Evolutionary conservation across 129 eudicot species (phyloP), one percentile per base, ranked within the genome.

Genomic region (Ambrosia trifida): DNA sequence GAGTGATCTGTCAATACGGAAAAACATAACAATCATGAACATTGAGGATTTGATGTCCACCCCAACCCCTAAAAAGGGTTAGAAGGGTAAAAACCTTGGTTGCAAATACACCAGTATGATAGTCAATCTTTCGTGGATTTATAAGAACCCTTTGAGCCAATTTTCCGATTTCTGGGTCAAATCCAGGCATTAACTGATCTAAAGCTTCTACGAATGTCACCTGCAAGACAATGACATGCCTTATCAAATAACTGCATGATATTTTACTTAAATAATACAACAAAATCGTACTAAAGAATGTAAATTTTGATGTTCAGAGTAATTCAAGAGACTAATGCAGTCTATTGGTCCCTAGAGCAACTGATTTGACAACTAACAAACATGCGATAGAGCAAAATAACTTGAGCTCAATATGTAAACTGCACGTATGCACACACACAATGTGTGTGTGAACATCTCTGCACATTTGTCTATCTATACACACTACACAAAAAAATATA

Each of bases 181-280:
- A 95, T 51, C 99, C 99, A 33, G 97, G 99, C 99, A 95, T 90
- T 63, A 95, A 84, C 82, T 90, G 97, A 86, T 95, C 99, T 68
- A 95, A 78, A 50, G 99, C 99, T 86, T 95, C 99, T 74, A 90
- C 85, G 72, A 90, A 95, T 3, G 99, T 95, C 66, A 95, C 99
- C 99, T 95, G 82, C 36, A 33, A 70, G 60, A 63, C 44, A 17
- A 63, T 50, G 24, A 70, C 47, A 77, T 50, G 24, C 35, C 40
- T 77, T 30, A 30, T 69, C 40, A 77, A 28, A 62, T n/a, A 61
- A 14, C 9, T 43, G 44, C 6, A 7, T 7, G 11, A 40, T 40
- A 40, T 40, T 7, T 7, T 7, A 40, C 2, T 40, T 40, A 40
- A 7, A 40, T 40, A 2, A 40, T 40, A 3, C 44, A 40, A 40